Evolutionary conservation across 2,329 filamentous ascomycete genomes (phyloP).

Genomic region (Aureobasidium sp.): DNA sequence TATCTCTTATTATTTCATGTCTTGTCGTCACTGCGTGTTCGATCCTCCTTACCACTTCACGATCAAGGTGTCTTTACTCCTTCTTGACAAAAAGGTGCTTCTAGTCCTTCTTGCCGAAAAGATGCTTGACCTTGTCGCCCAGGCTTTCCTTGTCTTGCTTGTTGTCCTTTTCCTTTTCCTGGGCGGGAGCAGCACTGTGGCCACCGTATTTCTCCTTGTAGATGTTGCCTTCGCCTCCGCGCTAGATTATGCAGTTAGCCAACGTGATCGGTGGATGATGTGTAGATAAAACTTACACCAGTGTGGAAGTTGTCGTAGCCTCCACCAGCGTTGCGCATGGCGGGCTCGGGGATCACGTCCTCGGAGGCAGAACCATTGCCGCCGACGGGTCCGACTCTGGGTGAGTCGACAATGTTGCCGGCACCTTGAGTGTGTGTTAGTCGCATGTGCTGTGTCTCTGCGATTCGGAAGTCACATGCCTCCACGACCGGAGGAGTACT

Average conservation of each 20-base stretch:
- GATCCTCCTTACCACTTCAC: not conserved
- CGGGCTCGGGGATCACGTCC: constrained; percentile 37
- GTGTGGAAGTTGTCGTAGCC: constrained; percentile 39
- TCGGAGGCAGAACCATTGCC: constrained; percentile 22
- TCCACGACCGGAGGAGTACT: constrained; percentile 30
- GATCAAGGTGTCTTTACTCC: too few species aligned
- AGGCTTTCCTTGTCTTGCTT: constrained; percentile 25
- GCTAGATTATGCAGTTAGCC: constrained; percentile 17
- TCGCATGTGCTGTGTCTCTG: not conserved
- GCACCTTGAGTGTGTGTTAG: constrained; percentile 20
- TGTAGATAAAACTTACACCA: constrained; percentile 26
- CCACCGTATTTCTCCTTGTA: constrained; percentile 40
- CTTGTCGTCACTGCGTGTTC: not conserved
- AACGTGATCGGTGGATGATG: not conserved
- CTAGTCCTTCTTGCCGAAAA: constrained; percentile 18
- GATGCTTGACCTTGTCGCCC: constrained; percentile 38
- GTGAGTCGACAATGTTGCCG: constrained; percentile 33
- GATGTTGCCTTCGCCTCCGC: constrained; percentile 39
- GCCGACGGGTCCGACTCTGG: constrained; percentile 21
- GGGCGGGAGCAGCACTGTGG: constrained; percentile 25
- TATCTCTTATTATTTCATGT: constrained; percentile 9
- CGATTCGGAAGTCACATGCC: constrained; percentile 10
- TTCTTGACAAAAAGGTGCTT: not conserved
- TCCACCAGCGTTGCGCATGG: constrained; percentile 21
- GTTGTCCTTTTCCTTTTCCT: constrained; percentile 19